Percentiles rank a stretch among this genome's conserved stretches.
These are phyloP conservation scores for Trametes coccinea DNA, from an alignment of 768 basidiomycete genomes.

Conservation along the genomic window DNA sequence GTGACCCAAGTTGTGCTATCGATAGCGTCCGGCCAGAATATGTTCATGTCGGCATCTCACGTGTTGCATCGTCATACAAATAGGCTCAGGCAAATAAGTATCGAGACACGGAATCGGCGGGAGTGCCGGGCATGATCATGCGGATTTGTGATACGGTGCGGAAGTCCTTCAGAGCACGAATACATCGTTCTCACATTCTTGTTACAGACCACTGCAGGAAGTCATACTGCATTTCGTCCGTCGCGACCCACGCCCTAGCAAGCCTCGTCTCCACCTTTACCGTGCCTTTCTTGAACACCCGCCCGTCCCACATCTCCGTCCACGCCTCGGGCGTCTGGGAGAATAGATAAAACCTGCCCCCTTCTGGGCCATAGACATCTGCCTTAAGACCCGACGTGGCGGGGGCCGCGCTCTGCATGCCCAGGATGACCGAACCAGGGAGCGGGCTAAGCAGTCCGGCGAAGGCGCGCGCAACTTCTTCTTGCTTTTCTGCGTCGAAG, in stretches of 20 bases:
- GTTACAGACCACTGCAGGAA: slow-evolving; percentile 18
- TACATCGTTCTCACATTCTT: slow-evolving; percentile 2
- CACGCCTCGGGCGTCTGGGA: slow-evolving; percentile 38
- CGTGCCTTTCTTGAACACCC: slow-evolving; percentile 36
- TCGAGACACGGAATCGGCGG: no score
- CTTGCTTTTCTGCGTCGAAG: slow-evolving; percentile 42
- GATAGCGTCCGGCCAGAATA: background rate
- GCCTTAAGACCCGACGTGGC: slow-evolving; percentile 29
- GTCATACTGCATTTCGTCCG: background rate
- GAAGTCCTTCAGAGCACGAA: background rate
- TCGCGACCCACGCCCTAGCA: background rate
- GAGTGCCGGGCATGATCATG: no score
- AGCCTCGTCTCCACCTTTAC: slow-evolving; percentile 29
- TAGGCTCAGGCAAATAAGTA: no score
- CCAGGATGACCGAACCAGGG: slow-evolving; percentile 40
- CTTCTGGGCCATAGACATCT: background rate
- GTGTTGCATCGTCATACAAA: background rate
- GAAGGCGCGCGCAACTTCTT: slow-evolving; percentile 40
- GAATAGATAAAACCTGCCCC: slow-evolving; percentile 27
- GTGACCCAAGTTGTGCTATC: background rate
- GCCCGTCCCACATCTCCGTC: slow-evolving; percentile 40
- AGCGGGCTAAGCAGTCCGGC: slow-evolving; percentile 41
- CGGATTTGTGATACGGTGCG: no score
- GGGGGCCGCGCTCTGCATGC: slow-evolving; percentile 35
- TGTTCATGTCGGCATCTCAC: background rate